Evolutionary conservation across 805 yeast genomes (phyloP).

Genomic region (Schwanniomyces occidentalis): DNA sequence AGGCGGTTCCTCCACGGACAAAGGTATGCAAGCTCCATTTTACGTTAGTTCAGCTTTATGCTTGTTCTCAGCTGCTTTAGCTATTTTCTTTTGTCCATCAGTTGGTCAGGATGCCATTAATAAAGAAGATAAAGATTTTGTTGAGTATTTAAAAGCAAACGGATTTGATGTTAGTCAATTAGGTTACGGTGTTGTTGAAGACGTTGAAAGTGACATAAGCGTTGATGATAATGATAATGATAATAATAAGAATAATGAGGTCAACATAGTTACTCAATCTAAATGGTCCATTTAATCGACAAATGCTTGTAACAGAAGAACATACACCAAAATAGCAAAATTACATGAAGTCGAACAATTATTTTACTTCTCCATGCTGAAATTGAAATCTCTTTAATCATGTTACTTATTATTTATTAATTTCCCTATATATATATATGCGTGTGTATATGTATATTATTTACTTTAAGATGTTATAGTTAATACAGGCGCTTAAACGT

Average conservation of each 20-base stretch:
- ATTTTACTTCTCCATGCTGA: too few relatives aligned
- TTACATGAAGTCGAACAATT: too few relatives aligned
- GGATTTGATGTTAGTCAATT: slow-evolving; percentile 71
- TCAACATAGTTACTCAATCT: slow-evolving; percentile 1
- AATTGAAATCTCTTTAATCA: not conserved
- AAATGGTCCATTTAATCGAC: slow-evolving; percentile 1
- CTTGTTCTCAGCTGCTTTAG: slow-evolving; percentile 65
- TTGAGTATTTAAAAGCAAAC: slow-evolving; percentile 60
- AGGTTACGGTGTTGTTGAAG: slow-evolving; percentile 38
- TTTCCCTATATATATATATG: not conserved
- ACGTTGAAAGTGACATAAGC: slow-evolving; percentile 6
- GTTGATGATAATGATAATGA: not conserved
- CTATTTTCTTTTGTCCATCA: slow-evolving; percentile 72
- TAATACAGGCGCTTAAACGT: too few relatives aligned
- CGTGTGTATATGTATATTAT: not conserved
- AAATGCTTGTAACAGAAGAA: too few relatives aligned
- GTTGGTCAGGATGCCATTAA: slow-evolving; percentile 82
- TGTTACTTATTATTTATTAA: not conserved
- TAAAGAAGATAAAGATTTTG: slow-evolving; percentile 72
- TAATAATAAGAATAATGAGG: not conserved
- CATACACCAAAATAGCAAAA: too few relatives aligned
- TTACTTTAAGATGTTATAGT: too few relatives aligned
- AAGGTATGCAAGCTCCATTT: slow-evolving; percentile 75
- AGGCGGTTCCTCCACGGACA: slow-evolving; percentile 43
- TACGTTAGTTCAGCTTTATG: slow-evolving; percentile 80